Percentiles rank a stretch among this genome's conserved stretches.
These are phyloP conservation scores for Hirsutella minnesotensis DNA, from an alignment of 2,329 filamentous ascomycete species.

Conservation along the genomic window DNA sequence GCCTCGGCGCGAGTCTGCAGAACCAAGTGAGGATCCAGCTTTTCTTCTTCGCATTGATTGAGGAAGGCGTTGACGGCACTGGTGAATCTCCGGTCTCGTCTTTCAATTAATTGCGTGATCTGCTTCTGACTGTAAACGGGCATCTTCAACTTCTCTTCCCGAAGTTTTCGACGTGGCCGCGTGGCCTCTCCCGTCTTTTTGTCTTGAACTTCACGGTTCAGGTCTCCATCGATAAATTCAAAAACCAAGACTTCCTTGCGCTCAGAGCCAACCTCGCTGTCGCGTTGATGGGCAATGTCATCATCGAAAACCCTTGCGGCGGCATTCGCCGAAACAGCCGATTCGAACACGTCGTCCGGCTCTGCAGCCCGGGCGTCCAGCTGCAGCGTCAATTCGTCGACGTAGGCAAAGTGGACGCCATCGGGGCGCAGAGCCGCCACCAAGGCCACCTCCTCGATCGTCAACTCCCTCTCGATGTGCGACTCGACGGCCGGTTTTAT, in stretches of 20 bases:
- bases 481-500: slow-evolving; percentile 75
- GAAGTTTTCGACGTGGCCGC: slow-evolving; percentile 54
- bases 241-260: slow-evolving; percentile 69
- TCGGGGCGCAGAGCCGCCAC: slow-evolving; percentile 68
- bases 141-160: slow-evolving; percentile 76
- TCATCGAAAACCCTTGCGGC: slow-evolving; percentile 39
- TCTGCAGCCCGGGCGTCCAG: slow-evolving; percentile 63
- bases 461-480: slow-evolving; percentile 61
- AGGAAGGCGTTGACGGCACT: slow-evolving; percentile 69
- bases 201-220: slow-evolving; percentile 67
- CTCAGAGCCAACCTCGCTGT: slow-evolving; percentile 19
- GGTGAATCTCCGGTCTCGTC: slow-evolving; percentile 73
- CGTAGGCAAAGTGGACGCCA: slow-evolving; percentile 72
- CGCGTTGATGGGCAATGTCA: slow-evolving; percentile 37
- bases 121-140: slow-evolving; percentile 89
- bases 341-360: slow-evolving; percentile 51
- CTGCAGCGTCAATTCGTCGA: slow-evolving; percentile 74
- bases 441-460: slow-evolving; percentile 68
- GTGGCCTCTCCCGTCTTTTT: slow-evolving; percentile 63
- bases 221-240: slow-evolving; percentile 83
- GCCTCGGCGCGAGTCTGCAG: slow-evolving; percentile 46
- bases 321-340: slow-evolving; percentile 30
- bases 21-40: slow-evolving; percentile 53
- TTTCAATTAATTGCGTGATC: slow-evolving; percentile 80
- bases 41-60: slow-evolving; percentile 54